Evolutionary conservation across 2,329 filamentous ascomycete species (phyloP).

Genomic region (Penicillium brasilianum): DNA sequence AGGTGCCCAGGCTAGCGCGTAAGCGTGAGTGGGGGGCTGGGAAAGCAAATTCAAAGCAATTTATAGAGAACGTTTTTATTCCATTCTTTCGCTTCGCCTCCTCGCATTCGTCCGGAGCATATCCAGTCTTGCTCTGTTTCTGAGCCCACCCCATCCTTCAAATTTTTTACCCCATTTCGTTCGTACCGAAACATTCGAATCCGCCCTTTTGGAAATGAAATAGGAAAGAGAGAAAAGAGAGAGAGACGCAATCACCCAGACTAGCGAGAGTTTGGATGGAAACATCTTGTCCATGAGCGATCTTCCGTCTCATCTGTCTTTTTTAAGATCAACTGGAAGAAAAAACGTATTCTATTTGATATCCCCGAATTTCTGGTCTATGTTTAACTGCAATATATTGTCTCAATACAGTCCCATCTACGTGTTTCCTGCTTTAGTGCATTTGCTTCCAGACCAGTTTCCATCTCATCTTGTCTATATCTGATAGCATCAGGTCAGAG

Average conservation of each 20-base stretch:
- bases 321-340: slow-evolving; percentile 7
- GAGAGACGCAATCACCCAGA: slow-evolving; percentile 6
- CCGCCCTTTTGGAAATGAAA: neutral
- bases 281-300: neutral
- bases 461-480: too few relatives aligned
- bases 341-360: slow-evolving; percentile 7
- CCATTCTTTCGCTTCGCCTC: slow-evolving; percentile 16
- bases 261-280: neutral
- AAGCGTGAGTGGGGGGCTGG: slow-evolving; percentile 10
- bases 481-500: neutral
- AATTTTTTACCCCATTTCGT: neutral
- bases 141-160: neutral
- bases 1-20: slow-evolving; percentile 37
- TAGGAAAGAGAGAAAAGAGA: slow-evolving; percentile 14
- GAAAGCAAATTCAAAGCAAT: slow-evolving; percentile 17
- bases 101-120: slow-evolving; percentile 10
- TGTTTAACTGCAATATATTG: neutral
- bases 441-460: too few relatives aligned
- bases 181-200: neutral
- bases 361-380: slow-evolving; percentile 6
- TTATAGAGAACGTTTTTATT: slow-evolving; percentile 20
- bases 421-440: neutral
- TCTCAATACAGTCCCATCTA: neutral
- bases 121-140: neutral
- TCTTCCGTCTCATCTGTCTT: slow-evolving; percentile 7